Conservation (phyloP, 768 basidiomycete genomes). For the Amanita phalloides region DNA sequence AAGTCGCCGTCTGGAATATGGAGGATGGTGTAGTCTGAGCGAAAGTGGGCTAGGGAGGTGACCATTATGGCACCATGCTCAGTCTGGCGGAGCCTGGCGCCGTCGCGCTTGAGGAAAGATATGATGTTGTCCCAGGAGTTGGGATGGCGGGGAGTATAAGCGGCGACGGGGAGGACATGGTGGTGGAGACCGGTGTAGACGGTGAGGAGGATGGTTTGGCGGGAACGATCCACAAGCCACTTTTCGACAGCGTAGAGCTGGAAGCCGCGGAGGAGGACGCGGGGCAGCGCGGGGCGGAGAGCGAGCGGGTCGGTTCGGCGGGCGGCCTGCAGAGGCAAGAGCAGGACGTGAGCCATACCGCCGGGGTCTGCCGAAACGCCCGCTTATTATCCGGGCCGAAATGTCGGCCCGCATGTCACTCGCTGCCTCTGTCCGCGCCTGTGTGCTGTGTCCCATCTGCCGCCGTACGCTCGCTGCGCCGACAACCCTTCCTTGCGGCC, state of each 20-base stretch:
- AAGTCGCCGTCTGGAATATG: slow-evolving; percentile 66
- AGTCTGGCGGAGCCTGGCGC: slow-evolving; percentile 67
- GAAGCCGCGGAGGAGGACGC: slow-evolving; percentile 29
- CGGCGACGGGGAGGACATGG: slow-evolving; percentile 33
- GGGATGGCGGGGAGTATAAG: slow-evolving; percentile 34
- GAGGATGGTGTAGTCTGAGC: slow-evolving; percentile 80
- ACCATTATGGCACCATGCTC: slow-evolving; percentile 63
- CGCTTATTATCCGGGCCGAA: slow-evolving; percentile 5
- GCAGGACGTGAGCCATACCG: slow-evolving; percentile 3
- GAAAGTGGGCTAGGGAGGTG: slow-evolving; percentile 80
- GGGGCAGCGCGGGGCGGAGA: background rate
- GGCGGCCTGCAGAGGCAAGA: slow-evolving; percentile 5
- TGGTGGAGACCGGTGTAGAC: slow-evolving; percentile 71
- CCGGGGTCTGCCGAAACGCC: background rate
- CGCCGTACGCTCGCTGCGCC: slow-evolving; percentile 43
- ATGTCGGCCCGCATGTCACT: slow-evolving; percentile 7
- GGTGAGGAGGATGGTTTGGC: slow-evolving; percentile 35
- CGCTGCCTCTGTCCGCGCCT: slow-evolving; percentile 14
- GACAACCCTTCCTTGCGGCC: slow-evolving; percentile 74
- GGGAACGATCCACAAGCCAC: slow-evolving; percentile 36
- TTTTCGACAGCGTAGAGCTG: slow-evolving; percentile 85
- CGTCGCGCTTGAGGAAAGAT: slow-evolving; percentile 51
- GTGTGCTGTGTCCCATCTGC: slow-evolving; percentile 51
- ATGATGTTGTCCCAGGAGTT: slow-evolving; percentile 53
- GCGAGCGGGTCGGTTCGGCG: slow-evolving; percentile 7